These are phyloP conservation scores for Chrysoporthe deuterocubensis DNA, from an alignment of 2,329 filamentous ascomycete species.

Conservation along the genomic window DNA sequence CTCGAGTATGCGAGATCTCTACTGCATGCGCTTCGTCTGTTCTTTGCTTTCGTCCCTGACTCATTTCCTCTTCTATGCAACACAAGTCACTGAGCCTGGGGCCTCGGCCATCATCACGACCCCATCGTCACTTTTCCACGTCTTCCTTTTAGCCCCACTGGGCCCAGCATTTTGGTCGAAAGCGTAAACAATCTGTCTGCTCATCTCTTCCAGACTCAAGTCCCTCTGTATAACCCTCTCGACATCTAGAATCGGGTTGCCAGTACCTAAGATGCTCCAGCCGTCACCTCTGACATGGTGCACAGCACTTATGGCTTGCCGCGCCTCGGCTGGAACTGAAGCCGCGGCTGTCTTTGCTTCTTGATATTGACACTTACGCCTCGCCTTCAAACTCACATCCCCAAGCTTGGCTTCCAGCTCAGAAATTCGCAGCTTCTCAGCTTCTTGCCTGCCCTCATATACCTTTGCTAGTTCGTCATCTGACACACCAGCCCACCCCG, in stretches of 20 bases:
- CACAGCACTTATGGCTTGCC: background rate
- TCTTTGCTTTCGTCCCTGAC: too few species aligned
- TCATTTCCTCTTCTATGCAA: too few species aligned
- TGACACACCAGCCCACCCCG: background rate
- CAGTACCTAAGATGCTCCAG: background rate
- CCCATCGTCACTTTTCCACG: too few species aligned
- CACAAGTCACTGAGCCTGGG: background rate
- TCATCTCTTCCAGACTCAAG: background rate
- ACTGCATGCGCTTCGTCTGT: too few species aligned
- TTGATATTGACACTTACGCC: background rate
- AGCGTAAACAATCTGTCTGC: background rate
- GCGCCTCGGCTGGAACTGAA: background rate
- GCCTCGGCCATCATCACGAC: background rate
- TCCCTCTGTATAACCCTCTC: background rate
- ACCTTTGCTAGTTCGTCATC: background rate
- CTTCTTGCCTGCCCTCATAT: background rate
- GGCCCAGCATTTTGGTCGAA: background rate
- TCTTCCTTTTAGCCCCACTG: background rate
- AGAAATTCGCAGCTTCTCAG: background rate
- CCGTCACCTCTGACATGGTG: background rate
- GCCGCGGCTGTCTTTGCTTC: background rate
- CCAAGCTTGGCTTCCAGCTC: background rate
- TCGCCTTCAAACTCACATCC: background rate
- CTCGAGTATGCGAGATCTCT: too few species aligned
- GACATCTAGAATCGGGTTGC: background rate